Evolutionary conservation across 495 filamentous ascomycete genomes (phyloP), one percentile per base, ranked within the genome.

Genomic region (Ramalina peruviana): DNA sequence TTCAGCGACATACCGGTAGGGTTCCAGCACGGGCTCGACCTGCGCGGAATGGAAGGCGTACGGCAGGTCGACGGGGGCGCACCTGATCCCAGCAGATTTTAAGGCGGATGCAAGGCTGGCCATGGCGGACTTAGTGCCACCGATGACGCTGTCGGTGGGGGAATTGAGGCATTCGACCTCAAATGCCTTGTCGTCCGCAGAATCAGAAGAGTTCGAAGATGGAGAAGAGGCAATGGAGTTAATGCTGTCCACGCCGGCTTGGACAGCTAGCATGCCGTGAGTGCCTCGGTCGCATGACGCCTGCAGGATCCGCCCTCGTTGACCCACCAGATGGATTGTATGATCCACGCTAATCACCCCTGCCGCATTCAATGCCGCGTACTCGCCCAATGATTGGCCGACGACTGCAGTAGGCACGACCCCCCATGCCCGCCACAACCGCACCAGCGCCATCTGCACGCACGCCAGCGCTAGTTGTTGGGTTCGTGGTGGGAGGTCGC

Each of bases 31-130:
- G 15, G 78, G 69, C 30, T 86, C 79, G 13, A 85, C 72, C 55
- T 86, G 83, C 1, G 71, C 65, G 1, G 83, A 82, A 60, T 88
- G 83, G 67, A 84, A 88, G 6, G 82, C 83, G 51, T 75, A 86
- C 19, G 79, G 79, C 9, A 59, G 46, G 15, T 58, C 27, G 3
- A 63, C 48, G 30, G 49, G 36, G 16, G 49, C 54, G 6, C 39
- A 53, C 44, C 60, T 59, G 15, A 58, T 21, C 10, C 60, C 60
- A 3, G 53, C 27, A 0, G 44, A 33, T 19, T 52, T 21, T 3
- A 66, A 47, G 19, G 40, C 30, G 4, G 52, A 43, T 2, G 36
- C 30, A 1, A 63, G 27, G 17, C 16, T 44, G 10, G 51, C 26
- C 21, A 67, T 57, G 3, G 61, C 54, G 2, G 48, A 43, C 4